Conservation (phyloP, 495 filamentous ascomycete species). For the Penicillium verhagenii region DNA sequence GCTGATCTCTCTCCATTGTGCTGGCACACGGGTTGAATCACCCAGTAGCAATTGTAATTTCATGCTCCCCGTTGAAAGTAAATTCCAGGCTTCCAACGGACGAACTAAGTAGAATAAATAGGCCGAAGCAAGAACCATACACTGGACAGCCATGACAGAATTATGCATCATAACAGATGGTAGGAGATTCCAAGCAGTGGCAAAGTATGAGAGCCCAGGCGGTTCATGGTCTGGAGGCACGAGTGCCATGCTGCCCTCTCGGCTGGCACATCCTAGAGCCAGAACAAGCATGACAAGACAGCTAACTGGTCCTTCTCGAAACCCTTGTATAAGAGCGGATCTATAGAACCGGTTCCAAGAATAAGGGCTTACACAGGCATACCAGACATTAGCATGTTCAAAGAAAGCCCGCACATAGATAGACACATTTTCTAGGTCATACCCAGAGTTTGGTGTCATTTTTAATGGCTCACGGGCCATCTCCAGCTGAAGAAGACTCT, state of each 20-base stretch:
- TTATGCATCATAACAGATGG: slow-evolving; percentile 78
- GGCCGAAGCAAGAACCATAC: slow-evolving; percentile 73
- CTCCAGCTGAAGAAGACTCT: slow-evolving; percentile 77
- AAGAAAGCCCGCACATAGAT: slow-evolving; percentile 76
- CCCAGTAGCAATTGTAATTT: slow-evolving; percentile 76
- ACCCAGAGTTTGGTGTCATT: slow-evolving; percentile 53
- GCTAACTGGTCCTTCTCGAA: neutral
- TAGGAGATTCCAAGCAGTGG: slow-evolving; percentile 73
- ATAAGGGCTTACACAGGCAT: slow-evolving; percentile 80
- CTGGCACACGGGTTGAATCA: slow-evolving; percentile 65
- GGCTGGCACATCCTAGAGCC: slow-evolving; percentile 70
- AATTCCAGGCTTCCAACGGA: slow-evolving; percentile 78
- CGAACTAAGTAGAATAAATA: slow-evolving; percentile 82
- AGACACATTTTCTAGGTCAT: slow-evolving; percentile 73
- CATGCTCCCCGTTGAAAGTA: slow-evolving; percentile 74
- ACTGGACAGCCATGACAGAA: slow-evolving; percentile 71
- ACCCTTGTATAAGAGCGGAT: slow-evolving; percentile 49
- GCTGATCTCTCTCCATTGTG: slow-evolving; percentile 65
- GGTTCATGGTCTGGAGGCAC: slow-evolving; percentile 68
- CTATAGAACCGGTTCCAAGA: slow-evolving; percentile 76
- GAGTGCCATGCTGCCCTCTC: slow-evolving; percentile 69
- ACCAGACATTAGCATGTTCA: slow-evolving; percentile 77
- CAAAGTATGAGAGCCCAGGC: slow-evolving; percentile 77
- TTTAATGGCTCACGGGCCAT: slow-evolving; percentile 73
- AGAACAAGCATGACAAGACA: slow-evolving; percentile 76